Evolutionary conservation across 148 eudicot species (phyloP).

Genomic region (Silene latifolia): DNA sequence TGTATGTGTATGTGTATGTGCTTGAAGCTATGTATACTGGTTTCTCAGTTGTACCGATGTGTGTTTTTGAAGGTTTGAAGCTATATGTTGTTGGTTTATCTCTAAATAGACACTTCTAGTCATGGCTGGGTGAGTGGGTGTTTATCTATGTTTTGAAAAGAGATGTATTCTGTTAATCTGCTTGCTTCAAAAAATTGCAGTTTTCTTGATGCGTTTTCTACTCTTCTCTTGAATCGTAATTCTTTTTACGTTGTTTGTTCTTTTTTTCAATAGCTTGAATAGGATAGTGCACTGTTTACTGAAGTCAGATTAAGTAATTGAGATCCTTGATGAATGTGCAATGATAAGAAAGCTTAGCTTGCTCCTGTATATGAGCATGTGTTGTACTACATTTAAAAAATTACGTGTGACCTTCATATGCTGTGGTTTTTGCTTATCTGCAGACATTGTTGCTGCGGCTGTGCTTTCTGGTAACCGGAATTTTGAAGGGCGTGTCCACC

Average conservation of each 20-base stretch:
- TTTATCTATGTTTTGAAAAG: neutral
- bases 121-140: neutral
- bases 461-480: slow-evolving; percentile 98
- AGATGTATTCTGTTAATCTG: neutral
- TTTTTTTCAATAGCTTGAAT: neutral
- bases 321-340: neutral
- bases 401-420: neutral
- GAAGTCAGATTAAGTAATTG: neutral
- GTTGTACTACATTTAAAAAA: neutral
- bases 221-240: neutral
- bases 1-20: too few relatives aligned
- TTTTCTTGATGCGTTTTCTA: neutral
- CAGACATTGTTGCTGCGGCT: slow-evolving; percentile 89
- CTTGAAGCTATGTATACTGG: neutral
- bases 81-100: neutral
- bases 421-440: slow-evolving; percentile 15
- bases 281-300: neutral
- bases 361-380: too few relatives aligned
- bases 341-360: neutral
- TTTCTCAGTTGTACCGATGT: neutral
- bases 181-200: neutral
- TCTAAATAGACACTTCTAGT: neutral
- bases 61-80: neutral
- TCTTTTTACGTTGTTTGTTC: neutral
- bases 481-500: slow-evolving; percentile 99